These are phyloP conservation scores for Arthrinium phaeospermum DNA, from an alignment of 2,329 filamentous ascomycete species.

Conservation along the genomic window DNA sequence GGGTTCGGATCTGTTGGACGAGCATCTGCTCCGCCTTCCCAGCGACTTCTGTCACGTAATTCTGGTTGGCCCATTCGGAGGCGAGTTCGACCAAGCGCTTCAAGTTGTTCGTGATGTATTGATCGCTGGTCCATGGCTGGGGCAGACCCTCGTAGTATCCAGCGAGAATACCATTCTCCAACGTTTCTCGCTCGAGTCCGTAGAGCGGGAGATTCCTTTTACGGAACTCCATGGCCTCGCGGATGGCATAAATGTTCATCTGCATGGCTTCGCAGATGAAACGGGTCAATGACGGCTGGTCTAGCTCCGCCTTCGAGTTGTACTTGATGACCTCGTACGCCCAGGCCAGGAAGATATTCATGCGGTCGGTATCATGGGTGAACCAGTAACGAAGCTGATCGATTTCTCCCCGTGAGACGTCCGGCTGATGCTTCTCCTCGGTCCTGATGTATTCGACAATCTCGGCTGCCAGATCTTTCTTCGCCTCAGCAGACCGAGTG, in stretches of 20 bases:
- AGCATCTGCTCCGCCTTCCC: conserved; percentile 42
- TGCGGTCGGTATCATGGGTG: conserved; percentile 72
- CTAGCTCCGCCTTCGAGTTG: conserved; percentile 66
- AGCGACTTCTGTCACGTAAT: conserved; percentile 41
- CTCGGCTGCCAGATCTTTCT: conserved; percentile 74
- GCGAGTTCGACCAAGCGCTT: conserved; percentile 65
- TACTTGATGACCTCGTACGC: conserved; percentile 78
- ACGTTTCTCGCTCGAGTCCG: conserved; percentile 70
- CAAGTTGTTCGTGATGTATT: conserved; percentile 64
- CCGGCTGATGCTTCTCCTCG: conserved; percentile 72
- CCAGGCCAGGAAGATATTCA: conserved; percentile 81
- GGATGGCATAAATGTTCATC: conserved; percentile 71
- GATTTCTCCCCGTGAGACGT: conserved; percentile 70
- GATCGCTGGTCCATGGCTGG: conserved; percentile 84
- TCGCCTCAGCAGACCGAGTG: conserved; percentile 62
- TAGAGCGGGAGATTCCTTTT: conserved; percentile 72
- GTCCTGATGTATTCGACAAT: conserved; percentile 79
- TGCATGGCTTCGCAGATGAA: conserved; percentile 71
- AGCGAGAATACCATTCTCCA: conserved; percentile 68
- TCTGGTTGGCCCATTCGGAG: conserved; percentile 59
- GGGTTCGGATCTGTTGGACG: conserved; percentile 52
- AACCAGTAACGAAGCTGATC: conserved; percentile 89
- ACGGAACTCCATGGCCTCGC: conserved; percentile 73
- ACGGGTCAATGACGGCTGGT: conserved; percentile 59
- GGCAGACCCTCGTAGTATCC: conserved; percentile 72